Evolutionary conservation across 306 rosid genomes (phyloP).

Genomic region (Cicer bijugum): DNA sequence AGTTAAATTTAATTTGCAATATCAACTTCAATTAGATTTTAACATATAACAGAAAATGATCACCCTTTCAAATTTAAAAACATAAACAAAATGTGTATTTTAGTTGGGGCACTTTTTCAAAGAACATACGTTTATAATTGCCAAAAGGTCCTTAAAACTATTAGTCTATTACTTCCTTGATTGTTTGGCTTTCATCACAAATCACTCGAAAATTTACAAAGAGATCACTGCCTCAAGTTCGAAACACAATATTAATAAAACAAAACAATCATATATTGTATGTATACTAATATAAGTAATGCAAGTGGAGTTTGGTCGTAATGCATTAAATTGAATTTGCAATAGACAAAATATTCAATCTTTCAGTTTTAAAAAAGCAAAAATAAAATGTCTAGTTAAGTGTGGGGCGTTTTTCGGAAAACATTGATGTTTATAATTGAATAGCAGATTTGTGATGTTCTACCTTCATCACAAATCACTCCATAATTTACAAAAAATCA

Average conservation of each 20-base stretch:
- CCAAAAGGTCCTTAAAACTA: constrained; percentile 22
- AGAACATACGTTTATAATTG: constrained; percentile 36
- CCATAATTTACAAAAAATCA: neutral
- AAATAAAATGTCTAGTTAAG: neutral
- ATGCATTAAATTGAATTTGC: neutral
- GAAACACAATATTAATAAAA: constrained; percentile 39
- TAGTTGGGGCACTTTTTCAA: constrained; percentile 2
- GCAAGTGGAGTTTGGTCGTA: neutral
- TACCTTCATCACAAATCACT: neutral
- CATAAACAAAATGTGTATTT: neutral
- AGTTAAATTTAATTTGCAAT: constrained; percentile 34
- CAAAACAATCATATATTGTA: neutral
- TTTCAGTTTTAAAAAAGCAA: neutral
- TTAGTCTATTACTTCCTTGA: constrained; percentile 13
- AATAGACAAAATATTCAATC: neutral
- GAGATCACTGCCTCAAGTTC: constrained; percentile 20
- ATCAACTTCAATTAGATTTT: constrained; percentile 30
- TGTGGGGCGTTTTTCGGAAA: neutral
- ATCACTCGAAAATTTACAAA: constrained; percentile 39
- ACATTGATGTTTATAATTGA: neutral
- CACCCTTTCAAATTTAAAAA: neutral
- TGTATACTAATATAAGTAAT: neutral
- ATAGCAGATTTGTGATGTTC: neutral
- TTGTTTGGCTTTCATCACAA: constrained; percentile 26
- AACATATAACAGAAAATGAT: constrained; percentile 19